These are phyloP conservation scores for Citrus unshiu DNA, from an alignment of 345 rosid genomes.

Conservation along the genomic window DNA sequence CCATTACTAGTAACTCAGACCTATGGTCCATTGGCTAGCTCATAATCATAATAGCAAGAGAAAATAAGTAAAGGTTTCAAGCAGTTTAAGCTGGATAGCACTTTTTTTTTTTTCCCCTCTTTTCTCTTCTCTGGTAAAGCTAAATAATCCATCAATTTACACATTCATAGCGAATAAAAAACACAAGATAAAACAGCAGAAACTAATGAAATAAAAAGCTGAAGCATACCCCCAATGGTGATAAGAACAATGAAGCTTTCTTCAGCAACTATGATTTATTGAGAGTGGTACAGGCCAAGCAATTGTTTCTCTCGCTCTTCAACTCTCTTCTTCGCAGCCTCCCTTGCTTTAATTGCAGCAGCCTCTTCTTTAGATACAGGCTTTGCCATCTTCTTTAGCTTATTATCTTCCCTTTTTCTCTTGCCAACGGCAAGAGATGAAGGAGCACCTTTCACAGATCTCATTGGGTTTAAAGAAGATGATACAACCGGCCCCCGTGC, in stretches of 20 bases:
- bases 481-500: slow-evolving; percentile 66
- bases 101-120: too few relatives aligned
- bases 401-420: slow-evolving; percentile 66
- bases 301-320: slow-evolving; percentile 85
- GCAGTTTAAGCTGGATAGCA: not conserved
- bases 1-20: not conserved
- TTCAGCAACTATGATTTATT: slow-evolving; percentile 34
- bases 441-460: slow-evolving; percentile 63
- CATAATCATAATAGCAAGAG: not conserved
- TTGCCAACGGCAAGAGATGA: slow-evolving; percentile 60
- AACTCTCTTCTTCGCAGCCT: slow-evolving; percentile 90
- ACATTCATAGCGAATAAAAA: not conserved
- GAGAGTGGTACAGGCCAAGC: slow-evolving; percentile 78
- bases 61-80: not conserved
- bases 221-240: slow-evolving; percentile 15
- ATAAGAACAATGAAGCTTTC: not conserved
- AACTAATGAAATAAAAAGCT: not conserved
- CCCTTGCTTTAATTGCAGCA: slow-evolving; percentile 88
- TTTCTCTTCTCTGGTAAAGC: not conserved
- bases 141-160: not conserved
- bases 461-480: slow-evolving; percentile 54
- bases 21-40: not conserved
- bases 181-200: not conserved
- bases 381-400: slow-evolving; percentile 69
- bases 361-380: slow-evolving; percentile 64